Evolutionary conservation across 768 basidiomycete genomes (phyloP).

Genomic region (Asterophora lycoperdoides): DNA sequence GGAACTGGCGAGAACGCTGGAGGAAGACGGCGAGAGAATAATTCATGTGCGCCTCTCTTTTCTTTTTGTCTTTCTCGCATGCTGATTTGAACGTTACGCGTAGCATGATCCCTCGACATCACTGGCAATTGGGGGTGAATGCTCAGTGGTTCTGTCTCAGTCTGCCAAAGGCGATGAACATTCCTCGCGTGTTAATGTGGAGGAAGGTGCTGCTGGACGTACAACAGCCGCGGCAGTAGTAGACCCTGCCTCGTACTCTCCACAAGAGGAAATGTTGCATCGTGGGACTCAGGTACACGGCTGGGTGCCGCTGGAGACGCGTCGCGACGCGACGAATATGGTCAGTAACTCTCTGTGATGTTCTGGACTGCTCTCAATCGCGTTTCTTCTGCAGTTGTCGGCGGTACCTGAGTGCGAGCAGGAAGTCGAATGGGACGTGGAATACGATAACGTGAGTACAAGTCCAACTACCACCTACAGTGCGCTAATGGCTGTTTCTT

Average conservation of each 20-base stretch:
- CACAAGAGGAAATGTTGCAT: constrained; percentile 11
- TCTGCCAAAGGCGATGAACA: not conserved
- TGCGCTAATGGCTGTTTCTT: not conserved
- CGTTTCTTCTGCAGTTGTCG: constrained; percentile 1
- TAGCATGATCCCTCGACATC: constrained; percentile 13
- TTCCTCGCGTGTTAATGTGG: not conserved
- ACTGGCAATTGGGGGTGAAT: constrained; percentile 6
- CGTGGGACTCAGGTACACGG: constrained; percentile 1
- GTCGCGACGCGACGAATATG: constrained; percentile 2
- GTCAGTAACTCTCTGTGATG: constrained; percentile 1
- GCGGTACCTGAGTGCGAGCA: not conserved
- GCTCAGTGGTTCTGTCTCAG: not conserved
- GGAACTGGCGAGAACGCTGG: constrained; percentile 10
- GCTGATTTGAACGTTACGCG: not conserved
- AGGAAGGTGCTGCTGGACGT: not conserved
- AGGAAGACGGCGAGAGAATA: constrained; percentile 2
- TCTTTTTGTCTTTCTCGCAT: not conserved
- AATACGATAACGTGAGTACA: constrained; percentile 13
- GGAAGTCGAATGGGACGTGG: constrained; percentile 11
- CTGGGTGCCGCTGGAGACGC: constrained; percentile 1
- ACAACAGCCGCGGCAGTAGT: constrained; percentile 3
- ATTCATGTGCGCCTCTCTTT: not conserved
- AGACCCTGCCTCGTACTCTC: constrained; percentile 10
- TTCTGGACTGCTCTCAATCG: not conserved
- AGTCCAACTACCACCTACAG: not conserved